phyloP scores from a whole-genome alignment of 805 yeast genomes.

The Pichia paraexigua region DNA sequence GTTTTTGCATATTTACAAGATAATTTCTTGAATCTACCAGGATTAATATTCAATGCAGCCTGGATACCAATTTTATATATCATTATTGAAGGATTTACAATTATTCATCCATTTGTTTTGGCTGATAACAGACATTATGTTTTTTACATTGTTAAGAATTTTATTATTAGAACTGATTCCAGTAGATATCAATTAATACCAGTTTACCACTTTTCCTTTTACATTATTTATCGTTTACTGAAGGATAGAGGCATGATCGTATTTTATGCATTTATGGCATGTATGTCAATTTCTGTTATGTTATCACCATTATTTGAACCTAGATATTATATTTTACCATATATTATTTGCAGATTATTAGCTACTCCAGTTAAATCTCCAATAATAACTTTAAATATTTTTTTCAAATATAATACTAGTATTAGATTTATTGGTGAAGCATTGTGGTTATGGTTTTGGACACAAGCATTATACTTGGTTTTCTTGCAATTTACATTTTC shows the following conservation, averaged over 20 bases:
- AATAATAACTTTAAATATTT: conserved; percentile 13
- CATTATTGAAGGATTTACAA: conserved; percentile 51
- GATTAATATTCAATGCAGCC: conserved; percentile 14
- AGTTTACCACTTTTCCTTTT: conserved; percentile 53
- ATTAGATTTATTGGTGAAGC: conserved; percentile 46
- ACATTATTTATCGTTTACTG: conserved; percentile 19
- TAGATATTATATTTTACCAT: conserved; percentile 82
- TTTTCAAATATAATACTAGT: conserved; percentile 18
- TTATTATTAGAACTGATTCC: conserved; percentile 44
- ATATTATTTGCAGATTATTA: conserved; percentile 62
- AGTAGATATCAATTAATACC: conserved; percentile 50
- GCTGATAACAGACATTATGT: conserved; percentile 95
- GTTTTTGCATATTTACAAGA: conserved; percentile 33
- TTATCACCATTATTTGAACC: conserved; percentile 96
- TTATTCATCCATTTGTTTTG: conserved; percentile 80
- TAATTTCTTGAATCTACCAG: conserved; percentile 20
- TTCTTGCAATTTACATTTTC: conserved; percentile 55
- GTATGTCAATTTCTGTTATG: conserved; percentile 53
- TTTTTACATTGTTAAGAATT: conserved; percentile 70
- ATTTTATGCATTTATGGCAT: conserved; percentile 42
- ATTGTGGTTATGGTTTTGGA: conserved; percentile 52
- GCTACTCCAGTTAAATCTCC: conserved; percentile 34
- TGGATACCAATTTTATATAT: conserved; percentile 31
- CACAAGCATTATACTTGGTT: conserved; percentile 42
- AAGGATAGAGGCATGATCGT: conserved; percentile 18